phyloP scores from a whole-genome alignment of 805 yeast genomes.

The Saccharomycopsis sp. region DNA sequence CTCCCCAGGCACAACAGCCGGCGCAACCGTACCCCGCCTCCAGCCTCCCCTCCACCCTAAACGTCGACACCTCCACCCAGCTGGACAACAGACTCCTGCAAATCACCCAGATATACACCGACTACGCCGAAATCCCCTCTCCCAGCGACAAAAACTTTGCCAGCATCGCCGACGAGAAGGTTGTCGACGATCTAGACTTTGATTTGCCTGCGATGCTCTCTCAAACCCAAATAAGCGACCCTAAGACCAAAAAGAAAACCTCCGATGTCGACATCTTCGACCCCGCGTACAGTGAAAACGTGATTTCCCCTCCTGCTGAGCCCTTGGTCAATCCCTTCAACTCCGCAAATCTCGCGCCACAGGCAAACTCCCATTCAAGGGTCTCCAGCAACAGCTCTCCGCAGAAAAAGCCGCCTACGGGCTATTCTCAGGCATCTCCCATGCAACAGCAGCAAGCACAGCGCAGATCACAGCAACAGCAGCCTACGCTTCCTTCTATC shows the following conservation, averaged over 20 bases:
- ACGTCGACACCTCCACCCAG: background rate
- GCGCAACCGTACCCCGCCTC: background rate
- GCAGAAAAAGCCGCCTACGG: background rate
- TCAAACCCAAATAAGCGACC: constrained; percentile 7
- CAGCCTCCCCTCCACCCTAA: background rate
- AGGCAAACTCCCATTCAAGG: background rate
- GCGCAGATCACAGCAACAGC: constrained; percentile 3
- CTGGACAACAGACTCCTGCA: constrained; percentile 25
- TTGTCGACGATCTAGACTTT: constrained; percentile 20
- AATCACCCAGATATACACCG: constrained; percentile 29
- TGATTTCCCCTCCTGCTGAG: constrained; percentile 12
- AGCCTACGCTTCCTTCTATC: constrained; percentile 16
- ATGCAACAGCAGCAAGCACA: background rate
- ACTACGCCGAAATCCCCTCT: constrained; percentile 27
- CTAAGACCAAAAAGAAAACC: constrained; percentile 5
- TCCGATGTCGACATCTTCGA: constrained; percentile 19
- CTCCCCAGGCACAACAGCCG: background rate
- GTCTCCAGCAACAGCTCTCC: background rate
- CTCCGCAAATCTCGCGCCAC: background rate
- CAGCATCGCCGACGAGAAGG: constrained; percentile 10
- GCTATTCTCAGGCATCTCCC: background rate
- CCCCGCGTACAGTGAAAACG: constrained; percentile 19
- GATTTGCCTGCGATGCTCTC: constrained; percentile 13
- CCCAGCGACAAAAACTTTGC: constrained; percentile 4
- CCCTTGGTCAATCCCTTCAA: constrained; percentile 9